A percentile compares a stretch with the other conserved stretches of the same genome.
Evolutionary conservation across 169 alveolate genomes (phyloP).

Genomic region (Ichthyophthirius multifiliis): DNA sequence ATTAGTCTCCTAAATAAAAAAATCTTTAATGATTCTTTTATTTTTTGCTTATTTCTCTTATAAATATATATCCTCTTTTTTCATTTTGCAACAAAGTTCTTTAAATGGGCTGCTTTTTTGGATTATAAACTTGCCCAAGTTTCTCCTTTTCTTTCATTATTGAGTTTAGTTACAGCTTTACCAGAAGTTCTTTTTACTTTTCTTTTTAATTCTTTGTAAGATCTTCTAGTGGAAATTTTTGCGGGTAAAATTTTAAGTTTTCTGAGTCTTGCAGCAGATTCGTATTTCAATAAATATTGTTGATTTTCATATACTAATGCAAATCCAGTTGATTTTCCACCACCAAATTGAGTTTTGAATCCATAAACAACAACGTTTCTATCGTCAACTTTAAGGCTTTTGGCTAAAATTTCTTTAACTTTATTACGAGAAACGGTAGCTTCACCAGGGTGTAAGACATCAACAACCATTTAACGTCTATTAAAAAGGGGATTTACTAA

Average conservation of each 20-base stretch:
- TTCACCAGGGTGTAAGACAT: constrained; percentile 66
- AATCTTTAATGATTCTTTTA: too few species aligned
- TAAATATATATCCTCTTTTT: too few species aligned
- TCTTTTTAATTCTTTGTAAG: constrained; percentile 39
- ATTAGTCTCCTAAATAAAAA: too few species aligned
- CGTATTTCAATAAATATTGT: constrained; percentile 31
- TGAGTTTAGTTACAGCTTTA: not conserved
- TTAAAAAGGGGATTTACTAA: constrained; percentile 38
- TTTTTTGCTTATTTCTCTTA: too few species aligned
- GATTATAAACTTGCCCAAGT: not conserved
- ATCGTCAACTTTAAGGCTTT: constrained; percentile 44
- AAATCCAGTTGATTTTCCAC: constrained; percentile 72
- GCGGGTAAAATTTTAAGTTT: constrained; percentile 23
- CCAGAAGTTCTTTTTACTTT: constrained; percentile 15
- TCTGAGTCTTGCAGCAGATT: constrained; percentile 34
- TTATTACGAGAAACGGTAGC: constrained; percentile 59
- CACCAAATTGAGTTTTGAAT: constrained; percentile 68
- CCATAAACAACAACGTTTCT: constrained; percentile 65
- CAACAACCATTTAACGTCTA: constrained; percentile 54
- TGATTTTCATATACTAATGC: constrained; percentile 65
- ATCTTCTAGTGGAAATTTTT: constrained; percentile 32
- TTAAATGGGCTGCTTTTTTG: not conserved
- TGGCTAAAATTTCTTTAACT: constrained; percentile 58
- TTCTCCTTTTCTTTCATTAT: not conserved
- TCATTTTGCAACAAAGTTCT: constrained; percentile 13